phyloP scores from a whole-genome alignment of 768 basidiomycete genomes.

The Rhodotorula toruloides region DNA sequence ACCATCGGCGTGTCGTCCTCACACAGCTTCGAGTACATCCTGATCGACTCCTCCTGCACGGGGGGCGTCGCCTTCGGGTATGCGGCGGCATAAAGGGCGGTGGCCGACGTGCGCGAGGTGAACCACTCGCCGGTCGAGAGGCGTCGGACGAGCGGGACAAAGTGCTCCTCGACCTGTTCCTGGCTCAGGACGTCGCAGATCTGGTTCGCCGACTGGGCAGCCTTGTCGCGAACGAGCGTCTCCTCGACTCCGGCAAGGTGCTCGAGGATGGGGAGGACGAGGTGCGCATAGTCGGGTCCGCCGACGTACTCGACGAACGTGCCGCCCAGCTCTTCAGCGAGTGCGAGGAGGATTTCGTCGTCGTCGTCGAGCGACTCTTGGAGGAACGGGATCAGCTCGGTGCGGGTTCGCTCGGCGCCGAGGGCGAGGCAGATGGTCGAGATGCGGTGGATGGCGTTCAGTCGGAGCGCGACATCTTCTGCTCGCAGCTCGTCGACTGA shows the following conservation, averaged over 20 bases:
- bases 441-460: slow-evolving; percentile 94
- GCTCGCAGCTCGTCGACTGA: slow-evolving; percentile 87
- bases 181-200: slow-evolving; percentile 71
- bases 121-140: slow-evolving; percentile 96
- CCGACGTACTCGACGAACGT: slow-evolving; percentile 93
- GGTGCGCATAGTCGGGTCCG: slow-evolving; percentile 76
- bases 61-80: slow-evolving; percentile 54
- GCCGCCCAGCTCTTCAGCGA: slow-evolving; percentile 89
- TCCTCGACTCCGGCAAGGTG: slow-evolving; percentile 95
- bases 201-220: slow-evolving; percentile 91
- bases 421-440: slow-evolving; percentile 96
- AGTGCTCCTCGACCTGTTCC: slow-evolving; percentile 76
- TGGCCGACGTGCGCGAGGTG: slow-evolving; percentile 92
- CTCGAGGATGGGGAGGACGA: slow-evolving; percentile 85
- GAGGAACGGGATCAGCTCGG: slow-evolving; percentile 92
- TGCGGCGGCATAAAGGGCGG: slow-evolving; percentile 83
- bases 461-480: slow-evolving; percentile 89
- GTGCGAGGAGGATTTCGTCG: slow-evolving; percentile 90
- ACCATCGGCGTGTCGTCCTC: slow-evolving; percentile 99
- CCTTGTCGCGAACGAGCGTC: slow-evolving; percentile 96
- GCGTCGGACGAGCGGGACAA: slow-evolving; percentile 83
- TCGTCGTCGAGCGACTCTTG: slow-evolving; percentile 99
- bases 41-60: slow-evolving; percentile 76
- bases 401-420: slow-evolving; percentile 87
- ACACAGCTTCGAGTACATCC: slow-evolving; percentile 72